Percentiles rank a stretch among this genome's conserved stretches.
Conservation (phyloP, 106 monocot genomes). For the Dioscorea alata region DNA sequence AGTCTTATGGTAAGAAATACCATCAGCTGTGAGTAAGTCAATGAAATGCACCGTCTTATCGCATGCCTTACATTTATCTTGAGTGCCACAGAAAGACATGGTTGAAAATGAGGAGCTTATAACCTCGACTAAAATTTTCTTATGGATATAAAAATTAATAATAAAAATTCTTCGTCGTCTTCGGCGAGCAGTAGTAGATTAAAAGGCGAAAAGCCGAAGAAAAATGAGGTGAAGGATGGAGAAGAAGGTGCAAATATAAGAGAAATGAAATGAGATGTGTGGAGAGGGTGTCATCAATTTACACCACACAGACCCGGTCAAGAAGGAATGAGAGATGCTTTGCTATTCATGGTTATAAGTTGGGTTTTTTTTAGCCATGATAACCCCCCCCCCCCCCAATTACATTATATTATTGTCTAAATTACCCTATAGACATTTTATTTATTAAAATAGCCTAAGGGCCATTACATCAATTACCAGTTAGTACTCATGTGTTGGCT, state of each 20-base stretch:
- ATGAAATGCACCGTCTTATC: constrained; percentile 52
- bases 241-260: background rate
- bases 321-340: background rate
- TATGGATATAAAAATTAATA: background rate
- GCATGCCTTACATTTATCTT: constrained; percentile 61
- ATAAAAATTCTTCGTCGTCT: no score
- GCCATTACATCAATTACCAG: no score
- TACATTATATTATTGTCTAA: no score
- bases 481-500: no score
- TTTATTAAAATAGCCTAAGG: no score
- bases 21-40: constrained; percentile 45
- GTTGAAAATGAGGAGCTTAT: background rate
- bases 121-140: background rate
- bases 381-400: no score
- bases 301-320: constrained; percentile 7
- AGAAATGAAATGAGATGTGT: background rate
- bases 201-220: background rate
- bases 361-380: no score
- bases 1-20: constrained; percentile 43
- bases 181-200: background rate
- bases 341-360: no score
- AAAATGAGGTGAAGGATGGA: background rate
- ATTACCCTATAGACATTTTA: no score
- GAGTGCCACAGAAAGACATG: constrained; percentile 65
- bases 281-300: background rate